phyloP scores from a whole-genome alignment of 768 basidiomycete genomes.

The Tulasnella sp. region DNA sequence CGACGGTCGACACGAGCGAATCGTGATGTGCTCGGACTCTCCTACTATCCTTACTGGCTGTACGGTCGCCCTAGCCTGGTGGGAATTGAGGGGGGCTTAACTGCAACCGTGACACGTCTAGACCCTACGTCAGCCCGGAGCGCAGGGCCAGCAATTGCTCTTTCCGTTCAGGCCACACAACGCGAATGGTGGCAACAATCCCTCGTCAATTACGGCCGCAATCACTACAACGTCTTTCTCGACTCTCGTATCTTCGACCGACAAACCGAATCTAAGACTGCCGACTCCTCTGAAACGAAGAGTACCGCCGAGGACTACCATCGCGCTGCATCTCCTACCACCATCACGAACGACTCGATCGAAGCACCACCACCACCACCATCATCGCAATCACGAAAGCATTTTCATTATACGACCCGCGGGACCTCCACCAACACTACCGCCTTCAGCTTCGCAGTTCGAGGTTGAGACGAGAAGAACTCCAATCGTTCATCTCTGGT shows the following conservation, averaged over 20 bases:
- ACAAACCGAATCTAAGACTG: not conserved
- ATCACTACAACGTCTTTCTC: not conserved
- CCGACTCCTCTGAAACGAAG: not conserved
- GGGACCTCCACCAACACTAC: constrained; percentile 15
- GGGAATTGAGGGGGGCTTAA: not conserved
- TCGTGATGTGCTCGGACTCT: constrained; percentile 2
- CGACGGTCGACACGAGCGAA: constrained; percentile 15
- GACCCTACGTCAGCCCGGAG: too few species aligned
- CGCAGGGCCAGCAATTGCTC: not conserved
- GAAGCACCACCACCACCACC: not conserved
- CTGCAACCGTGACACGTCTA: too few species aligned
- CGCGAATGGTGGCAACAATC: not conserved
- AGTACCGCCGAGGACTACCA: not conserved
- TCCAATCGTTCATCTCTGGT: constrained; percentile 68
- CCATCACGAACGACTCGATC: not conserved
- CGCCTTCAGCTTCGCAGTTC: constrained; percentile 72
- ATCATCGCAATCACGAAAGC: not conserved
- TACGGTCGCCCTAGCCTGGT: not conserved
- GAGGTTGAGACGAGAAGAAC: constrained; percentile 95
- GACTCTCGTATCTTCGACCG: not conserved
- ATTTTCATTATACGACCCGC: not conserved
- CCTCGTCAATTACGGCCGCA: not conserved
- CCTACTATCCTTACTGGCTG: not conserved
- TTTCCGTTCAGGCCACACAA: not conserved
- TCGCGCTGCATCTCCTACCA: not conserved